phyloP scores from a whole-genome alignment of 164 flowering plant genomes.

The Dillenia suffruticosa region DNA sequence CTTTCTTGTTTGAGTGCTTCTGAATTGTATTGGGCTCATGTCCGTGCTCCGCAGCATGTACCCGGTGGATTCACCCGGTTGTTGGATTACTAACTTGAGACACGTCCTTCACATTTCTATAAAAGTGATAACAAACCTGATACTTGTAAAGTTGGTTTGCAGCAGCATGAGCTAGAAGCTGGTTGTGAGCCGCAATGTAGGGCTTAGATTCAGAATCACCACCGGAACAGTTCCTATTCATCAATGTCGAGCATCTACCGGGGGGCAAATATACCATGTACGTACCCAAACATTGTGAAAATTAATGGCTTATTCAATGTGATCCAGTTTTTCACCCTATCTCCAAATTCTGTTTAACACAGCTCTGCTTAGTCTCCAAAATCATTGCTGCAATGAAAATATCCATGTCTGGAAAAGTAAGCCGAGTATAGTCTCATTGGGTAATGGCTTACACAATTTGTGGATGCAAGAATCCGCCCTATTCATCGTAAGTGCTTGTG shows the following conservation, averaged over 20 bases:
- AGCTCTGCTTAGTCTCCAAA: conserved; percentile 25
- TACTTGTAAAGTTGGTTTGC: conserved; percentile 35
- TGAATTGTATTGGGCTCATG: background rate
- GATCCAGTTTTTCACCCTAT: conserved; percentile 32
- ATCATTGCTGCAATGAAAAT: conserved; percentile 20
- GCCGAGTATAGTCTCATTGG: too few species aligned
- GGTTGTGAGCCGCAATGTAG: conserved; percentile 35
- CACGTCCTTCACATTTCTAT: background rate
- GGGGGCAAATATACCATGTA: conserved; percentile 25
- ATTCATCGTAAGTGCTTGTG: conserved; percentile 28
- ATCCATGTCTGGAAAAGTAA: too few species aligned
- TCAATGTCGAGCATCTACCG: conserved; percentile 38
- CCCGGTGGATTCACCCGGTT: background rate
- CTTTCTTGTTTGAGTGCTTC: too few species aligned
- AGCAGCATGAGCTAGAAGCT: conserved; percentile 38
- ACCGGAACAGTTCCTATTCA: conserved; percentile 27
- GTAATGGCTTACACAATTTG: conserved; percentile 15
- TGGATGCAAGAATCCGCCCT: conserved; percentile 27
- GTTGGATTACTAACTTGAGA: too few species aligned
- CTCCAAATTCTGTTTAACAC: conserved; percentile 31
- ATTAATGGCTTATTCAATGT: conserved; percentile 29
- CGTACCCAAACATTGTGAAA: conserved; percentile 24
- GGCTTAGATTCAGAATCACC: conserved; percentile 47
- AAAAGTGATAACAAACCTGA: conserved; percentile 17
- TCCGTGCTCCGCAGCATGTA: background rate